Percentiles rank a stretch among this genome's conserved stretches.
Evolutionary conservation across 208 protist genomes (phyloP).

Genomic region (Leishmania major): DNA sequence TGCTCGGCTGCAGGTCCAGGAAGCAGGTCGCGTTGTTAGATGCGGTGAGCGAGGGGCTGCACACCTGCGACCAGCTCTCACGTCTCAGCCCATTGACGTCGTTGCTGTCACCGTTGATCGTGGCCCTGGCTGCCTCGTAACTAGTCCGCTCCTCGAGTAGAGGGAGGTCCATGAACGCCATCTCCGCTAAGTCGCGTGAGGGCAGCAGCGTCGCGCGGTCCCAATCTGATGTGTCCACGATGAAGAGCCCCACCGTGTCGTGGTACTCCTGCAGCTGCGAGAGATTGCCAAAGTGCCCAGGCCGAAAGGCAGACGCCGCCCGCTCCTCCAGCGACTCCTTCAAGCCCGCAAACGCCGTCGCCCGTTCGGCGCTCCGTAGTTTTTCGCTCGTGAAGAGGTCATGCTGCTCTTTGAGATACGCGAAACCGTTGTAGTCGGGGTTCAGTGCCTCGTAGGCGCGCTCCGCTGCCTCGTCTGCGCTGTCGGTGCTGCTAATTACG

Average conservation of each 20-base stretch:
- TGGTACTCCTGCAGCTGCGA: slow-evolving; percentile 68
- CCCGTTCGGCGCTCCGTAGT: slow-evolving; percentile 20
- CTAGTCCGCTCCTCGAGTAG: slow-evolving; percentile 15
- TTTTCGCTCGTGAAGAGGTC: slow-evolving; percentile 22
- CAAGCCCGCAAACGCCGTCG: slow-evolving; percentile 39
- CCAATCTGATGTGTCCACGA: slow-evolving; percentile 74
- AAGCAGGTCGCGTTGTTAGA: slow-evolving; percentile 5
- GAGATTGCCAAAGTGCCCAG: slow-evolving; percentile 31
- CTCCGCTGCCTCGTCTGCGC: slow-evolving; percentile 47
- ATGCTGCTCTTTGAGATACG: slow-evolving; percentile 49
- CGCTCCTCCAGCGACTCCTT: slow-evolving; percentile 41
- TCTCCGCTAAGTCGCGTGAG: slow-evolving; percentile 33
- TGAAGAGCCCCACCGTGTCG: slow-evolving; percentile 52
- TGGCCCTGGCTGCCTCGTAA: background rate
- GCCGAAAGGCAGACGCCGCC: slow-evolving; percentile 25
- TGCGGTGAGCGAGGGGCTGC: background rate
- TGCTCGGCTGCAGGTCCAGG: background rate
- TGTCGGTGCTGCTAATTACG: slow-evolving; percentile 26
- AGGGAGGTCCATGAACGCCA: slow-evolving; percentile 40
- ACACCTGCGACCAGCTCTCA: background rate
- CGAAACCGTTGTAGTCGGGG: slow-evolving; percentile 45
- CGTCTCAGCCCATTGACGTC: background rate
- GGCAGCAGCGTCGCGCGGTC: slow-evolving; percentile 50
- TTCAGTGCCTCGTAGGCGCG: slow-evolving; percentile 55
- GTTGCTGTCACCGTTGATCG: background rate